Base-by-base conservation (phyloP, 768 basidiomycete species). In the Punctularia strigosozonata region DNA sequence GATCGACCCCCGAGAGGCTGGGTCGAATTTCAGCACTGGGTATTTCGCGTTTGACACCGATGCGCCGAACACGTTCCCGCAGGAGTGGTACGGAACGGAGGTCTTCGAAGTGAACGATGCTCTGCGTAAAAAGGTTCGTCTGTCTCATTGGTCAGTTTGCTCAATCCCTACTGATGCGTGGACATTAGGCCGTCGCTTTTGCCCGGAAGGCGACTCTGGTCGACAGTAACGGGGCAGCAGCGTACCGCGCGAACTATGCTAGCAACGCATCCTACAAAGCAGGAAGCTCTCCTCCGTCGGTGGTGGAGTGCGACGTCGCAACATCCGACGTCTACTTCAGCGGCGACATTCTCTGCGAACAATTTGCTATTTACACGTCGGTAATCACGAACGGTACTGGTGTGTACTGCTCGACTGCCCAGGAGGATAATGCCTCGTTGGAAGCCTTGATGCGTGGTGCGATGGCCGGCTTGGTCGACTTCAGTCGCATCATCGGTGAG, bases 101-200 rank as follows among this genome's bases (percentile, higher is more conserved):
- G 59, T 66, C 14, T 66, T 60, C 50, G 62, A 65, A 50, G 49
- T 68, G 41, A 68, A 66, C 50, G 63, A 63, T 21, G 57, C 55
- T 38, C 53, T 68, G 7, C 54, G 28, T 10, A 7, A 17, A 8
- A 10, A 8, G 33, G 13, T 20, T 12, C 8, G 28, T 30, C 10
- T 30, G 10, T 15, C 15, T 15, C 28, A 30, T 10, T 10, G 28
- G 28, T 30, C 10, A 30, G 10, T 10, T 30, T 35, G 33, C 10
- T 14, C 19, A 8, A 8, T 8, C 10, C 13, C 33, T 14, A 35
- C 13, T 30, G 10, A 30, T 30, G 28, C 28, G 15, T 30, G 10
- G 15, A n/a, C n/a, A n/a, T n/a, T 30, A 30, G 4, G 62, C 53
- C 0, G 37, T 60, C 26, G 46, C 36, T 19, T 45, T 55, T 39